Conservation (phyloP, 768 basidiomycete species). For the Macrocybe gigantea region DNA sequence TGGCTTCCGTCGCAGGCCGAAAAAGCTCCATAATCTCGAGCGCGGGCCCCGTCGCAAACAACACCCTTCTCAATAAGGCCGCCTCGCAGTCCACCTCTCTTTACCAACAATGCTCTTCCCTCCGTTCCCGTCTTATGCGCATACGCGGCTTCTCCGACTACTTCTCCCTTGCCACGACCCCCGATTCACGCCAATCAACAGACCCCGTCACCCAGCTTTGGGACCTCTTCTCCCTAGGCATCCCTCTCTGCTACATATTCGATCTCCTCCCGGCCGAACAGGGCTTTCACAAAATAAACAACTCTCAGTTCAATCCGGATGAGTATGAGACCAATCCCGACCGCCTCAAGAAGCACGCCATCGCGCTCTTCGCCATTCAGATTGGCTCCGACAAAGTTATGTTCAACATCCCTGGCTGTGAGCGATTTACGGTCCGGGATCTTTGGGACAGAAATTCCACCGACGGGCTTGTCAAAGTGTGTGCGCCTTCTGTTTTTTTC, state of each 20-base stretch:
- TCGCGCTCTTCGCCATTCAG: slow-evolving; percentile 89
- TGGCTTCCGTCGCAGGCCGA: slow-evolving; percentile 58
- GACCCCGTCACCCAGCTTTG: slow-evolving; percentile 95
- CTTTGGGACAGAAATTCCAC: slow-evolving; percentile 88
- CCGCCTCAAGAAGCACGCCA: slow-evolving; percentile 84
- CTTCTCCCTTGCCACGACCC: slow-evolving; percentile 53
- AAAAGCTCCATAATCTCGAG: slow-evolving; percentile 76
- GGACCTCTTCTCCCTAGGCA: slow-evolving; percentile 89
- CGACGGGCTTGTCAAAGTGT: slow-evolving; percentile 91
- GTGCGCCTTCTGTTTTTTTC: slow-evolving; percentile 13
- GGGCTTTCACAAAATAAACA: slow-evolving; percentile 51
- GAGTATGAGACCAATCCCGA: slow-evolving; percentile 68
- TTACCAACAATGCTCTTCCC: slow-evolving; percentile 85
- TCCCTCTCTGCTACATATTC: slow-evolving; percentile 93
- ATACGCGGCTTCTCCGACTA: slow-evolving; percentile 69
- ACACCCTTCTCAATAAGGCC: slow-evolving; percentile 87
- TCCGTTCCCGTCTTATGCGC: slow-evolving; percentile 72
- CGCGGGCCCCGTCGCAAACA: slow-evolving; percentile 63
- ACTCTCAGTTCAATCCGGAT: slow-evolving; percentile 62
- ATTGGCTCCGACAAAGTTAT: slow-evolving; percentile 60
- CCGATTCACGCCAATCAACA: slow-evolving; percentile 67
- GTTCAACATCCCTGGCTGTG: slow-evolving; percentile 60
- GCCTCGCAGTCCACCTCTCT: slow-evolving; percentile 85
- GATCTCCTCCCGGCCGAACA: slow-evolving; percentile 75
- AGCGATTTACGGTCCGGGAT: slow-evolving; percentile 88